Evolutionary conservation across 2,329 filamentous ascomycete species (phyloP), one percentile per base, ranked within the genome.

Genomic region (Didymella keratinophila): DNA sequence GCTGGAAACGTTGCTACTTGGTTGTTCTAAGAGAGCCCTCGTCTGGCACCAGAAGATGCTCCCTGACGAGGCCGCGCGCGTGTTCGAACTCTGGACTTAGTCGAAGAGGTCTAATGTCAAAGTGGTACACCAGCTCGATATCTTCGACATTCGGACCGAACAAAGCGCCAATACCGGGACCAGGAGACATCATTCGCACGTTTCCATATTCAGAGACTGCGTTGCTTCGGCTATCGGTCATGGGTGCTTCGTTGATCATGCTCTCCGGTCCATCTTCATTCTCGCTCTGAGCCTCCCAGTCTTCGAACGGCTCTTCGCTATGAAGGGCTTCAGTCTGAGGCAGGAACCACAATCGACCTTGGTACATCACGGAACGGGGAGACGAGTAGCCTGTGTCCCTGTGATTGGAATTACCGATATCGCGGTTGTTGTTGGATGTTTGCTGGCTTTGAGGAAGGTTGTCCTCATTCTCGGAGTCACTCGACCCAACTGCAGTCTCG

Each of bases 11-110:
- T 39, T 10, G n/a, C 10, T 43, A 8, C 21, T 18, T n/a, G 12
- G 12, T 16, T 4, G 14, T 37, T 4, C 2, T 2, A 9, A 30
- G 14, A 20, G 12, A 39, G 11, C 5, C 14, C 14, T 39, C 37
- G 27, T 58, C 44, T 10, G 44, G 49, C 2, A 45, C n/a, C 39
- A 53, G 3, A 10, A 49, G 32, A 32, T 45, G 49, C 45, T 49
- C 56, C 2, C 28, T 25, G 14, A 27, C 18, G 9, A 42, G 50
- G 2, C 72, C 71, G 34, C 71, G 69, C 50, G 70, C 73, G 42
- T 71, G 66, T 28, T 69, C 66, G 23, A 61, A 63, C 58, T 75
- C 67, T n/a, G 69, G 64, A 21, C 68, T 75, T 14, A 76, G 57
- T 9, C 71, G 65, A 30, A 76, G 63, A 2, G 72, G 73, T 9